Evolutionary conservation across 257 asterid species (phyloP).

Genomic region (Paulownia fortunei): DNA sequence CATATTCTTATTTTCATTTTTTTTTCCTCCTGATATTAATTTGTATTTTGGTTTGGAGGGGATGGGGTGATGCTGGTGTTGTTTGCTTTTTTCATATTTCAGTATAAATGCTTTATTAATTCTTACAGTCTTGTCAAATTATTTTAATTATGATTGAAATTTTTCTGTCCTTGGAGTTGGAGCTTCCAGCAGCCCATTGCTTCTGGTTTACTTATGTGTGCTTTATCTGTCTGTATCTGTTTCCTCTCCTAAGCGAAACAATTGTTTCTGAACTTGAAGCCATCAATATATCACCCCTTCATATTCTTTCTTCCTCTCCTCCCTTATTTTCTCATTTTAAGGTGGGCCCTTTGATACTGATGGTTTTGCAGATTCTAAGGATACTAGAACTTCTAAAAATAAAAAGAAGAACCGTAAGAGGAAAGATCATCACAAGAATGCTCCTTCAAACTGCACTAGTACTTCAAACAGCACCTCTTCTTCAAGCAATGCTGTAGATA

Average conservation of each 20-base stretch:
- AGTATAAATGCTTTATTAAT: not conserved
- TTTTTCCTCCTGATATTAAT: not conserved
- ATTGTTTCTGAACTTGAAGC: conserved; percentile 21
- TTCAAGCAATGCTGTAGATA: conserved; percentile 50
- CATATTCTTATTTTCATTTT: not conserved
- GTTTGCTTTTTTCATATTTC: not conserved
- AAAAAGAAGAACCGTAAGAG: conserved; percentile 87
- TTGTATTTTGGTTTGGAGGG: not conserved
- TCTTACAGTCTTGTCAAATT: not conserved
- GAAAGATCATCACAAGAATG: conserved; percentile 77
- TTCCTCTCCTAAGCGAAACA: not conserved
- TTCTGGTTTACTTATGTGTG: not conserved
- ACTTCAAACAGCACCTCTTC: conserved; percentile 50
- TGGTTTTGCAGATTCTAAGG: conserved; percentile 69
- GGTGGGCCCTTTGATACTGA: conserved; percentile 16
- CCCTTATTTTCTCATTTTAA: conserved; percentile 13
- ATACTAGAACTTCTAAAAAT: conserved; percentile 58
- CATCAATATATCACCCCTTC: not conserved
- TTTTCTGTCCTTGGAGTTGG: not conserved
- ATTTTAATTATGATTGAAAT: not conserved
- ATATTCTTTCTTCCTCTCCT: not conserved
- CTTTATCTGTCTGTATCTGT: not conserved
- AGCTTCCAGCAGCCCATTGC: not conserved
- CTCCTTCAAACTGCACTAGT: conserved; percentile 50
- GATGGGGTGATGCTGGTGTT: not conserved